Conservation (phyloP, 2,329 filamentous ascomycete genomes). For the Chalaropsis ovoidea region DNA sequence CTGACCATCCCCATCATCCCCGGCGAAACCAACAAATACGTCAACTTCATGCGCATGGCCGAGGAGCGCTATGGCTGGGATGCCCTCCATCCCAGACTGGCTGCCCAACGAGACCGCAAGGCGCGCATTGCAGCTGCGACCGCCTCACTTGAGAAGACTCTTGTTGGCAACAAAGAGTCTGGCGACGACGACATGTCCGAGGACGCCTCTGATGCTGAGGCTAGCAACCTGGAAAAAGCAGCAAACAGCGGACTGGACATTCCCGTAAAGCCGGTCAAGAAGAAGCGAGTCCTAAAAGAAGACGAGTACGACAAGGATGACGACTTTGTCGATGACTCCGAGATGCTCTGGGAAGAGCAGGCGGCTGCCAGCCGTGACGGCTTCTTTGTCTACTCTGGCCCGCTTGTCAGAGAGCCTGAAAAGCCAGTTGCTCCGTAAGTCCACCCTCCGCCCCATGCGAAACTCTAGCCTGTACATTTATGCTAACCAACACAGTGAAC, state of each 20-base stretch:
- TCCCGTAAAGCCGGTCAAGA: constrained; percentile 55
- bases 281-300: constrained; percentile 70
- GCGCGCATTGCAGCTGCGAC: constrained; percentile 79
- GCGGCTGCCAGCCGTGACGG: constrained; percentile 89
- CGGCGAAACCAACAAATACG: constrained; percentile 75
- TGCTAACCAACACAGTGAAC: constrained; percentile 46
- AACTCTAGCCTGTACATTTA: constrained; percentile 17
- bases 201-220: constrained; percentile 63
- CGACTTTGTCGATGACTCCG: constrained; percentile 84
- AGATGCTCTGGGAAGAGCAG: constrained; percentile 89
- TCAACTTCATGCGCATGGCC: constrained; percentile 91
- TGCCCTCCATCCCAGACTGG: constrained; percentile 80
- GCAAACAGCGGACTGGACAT: constrained; percentile 33
- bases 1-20: constrained; percentile 65
- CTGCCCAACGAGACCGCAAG: constrained; percentile 77
- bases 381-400: constrained; percentile 96
- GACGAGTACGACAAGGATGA: constrained; percentile 78
- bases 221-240: constrained; percentile 74
- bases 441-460: constrained; percentile 8
- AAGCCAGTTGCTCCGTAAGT: constrained; percentile 51
- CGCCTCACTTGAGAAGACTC: constrained; percentile 69
- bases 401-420: constrained; percentile 76
- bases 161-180: constrained; percentile 39
- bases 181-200: constrained; percentile 67
- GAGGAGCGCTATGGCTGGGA: constrained; percentile 93